Conservation (phyloP, 2,329 filamentous ascomycete species). For the Plenodomus biglobosus region DNA sequence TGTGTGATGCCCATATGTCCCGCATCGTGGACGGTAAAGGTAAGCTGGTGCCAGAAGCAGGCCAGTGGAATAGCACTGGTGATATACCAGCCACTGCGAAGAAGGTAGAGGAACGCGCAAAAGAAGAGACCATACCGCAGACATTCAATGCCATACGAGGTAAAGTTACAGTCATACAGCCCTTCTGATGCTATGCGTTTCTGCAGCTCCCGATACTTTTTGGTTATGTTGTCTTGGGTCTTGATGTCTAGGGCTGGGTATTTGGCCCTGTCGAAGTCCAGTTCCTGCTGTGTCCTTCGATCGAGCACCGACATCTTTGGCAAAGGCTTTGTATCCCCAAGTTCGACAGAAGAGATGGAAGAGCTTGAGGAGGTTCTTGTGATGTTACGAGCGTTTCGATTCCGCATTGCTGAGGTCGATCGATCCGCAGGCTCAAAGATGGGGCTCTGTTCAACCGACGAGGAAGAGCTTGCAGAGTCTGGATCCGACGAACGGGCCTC, state of each 20-base stretch:
- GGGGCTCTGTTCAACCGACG: constrained; percentile 60
- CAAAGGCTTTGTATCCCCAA: constrained; percentile 40
- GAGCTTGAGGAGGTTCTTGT: constrained; percentile 57
- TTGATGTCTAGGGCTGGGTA: constrained; percentile 76
- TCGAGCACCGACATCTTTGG: constrained; percentile 66
- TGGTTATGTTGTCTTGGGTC: constrained; percentile 74
- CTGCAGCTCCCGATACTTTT: constrained; percentile 79
- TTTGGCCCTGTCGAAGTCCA: constrained; percentile 72
- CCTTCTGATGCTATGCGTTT: constrained; percentile 71
- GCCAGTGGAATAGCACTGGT: constrained; percentile 75
- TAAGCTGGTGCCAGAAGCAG: constrained; percentile 88
- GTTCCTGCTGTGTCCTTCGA: constrained; percentile 70
- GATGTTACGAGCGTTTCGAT: constrained; percentile 41
- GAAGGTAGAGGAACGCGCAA: constrained; percentile 56
- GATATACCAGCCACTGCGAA: constrained; percentile 49
- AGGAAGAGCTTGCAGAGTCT: constrained; percentile 39
- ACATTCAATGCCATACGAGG: constrained; percentile 73
- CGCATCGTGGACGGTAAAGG: constrained; percentile 92
- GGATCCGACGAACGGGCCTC: constrained; percentile 23
- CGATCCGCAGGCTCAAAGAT: constrained; percentile 58
- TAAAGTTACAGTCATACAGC: constrained; percentile 83
- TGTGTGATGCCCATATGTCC: constrained; percentile 98
- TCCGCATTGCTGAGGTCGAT: constrained; percentile 36
- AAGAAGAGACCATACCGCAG: constrained; percentile 72
- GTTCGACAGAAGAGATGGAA: constrained; percentile 58